Evolutionary conservation across 768 basidiomycete species (phyloP), one percentile per base, ranked within the genome.

Genomic region (Leccinum pellstonianum): DNA sequence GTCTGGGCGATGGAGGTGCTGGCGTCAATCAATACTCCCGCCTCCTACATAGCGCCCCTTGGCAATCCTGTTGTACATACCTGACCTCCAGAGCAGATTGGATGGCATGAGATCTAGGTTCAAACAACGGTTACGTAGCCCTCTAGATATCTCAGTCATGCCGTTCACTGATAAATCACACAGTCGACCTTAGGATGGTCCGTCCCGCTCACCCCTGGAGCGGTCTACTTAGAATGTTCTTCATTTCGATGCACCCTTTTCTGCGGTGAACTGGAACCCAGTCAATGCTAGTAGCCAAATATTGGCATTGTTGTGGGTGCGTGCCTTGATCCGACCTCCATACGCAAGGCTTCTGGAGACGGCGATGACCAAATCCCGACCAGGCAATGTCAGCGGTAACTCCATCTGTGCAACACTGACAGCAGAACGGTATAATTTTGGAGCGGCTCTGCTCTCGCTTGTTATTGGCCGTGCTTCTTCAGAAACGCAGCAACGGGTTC

Each of bases 291-390:
- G 25, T 31, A 3, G 12, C 19, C 9, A 14, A 17, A 8, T 27
- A 31, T 21, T 25, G 21, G 7, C 51, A 21, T 52, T 9, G 14
- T 49, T 11, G 25, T 47, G 11, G 19, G 7, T 15, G 5, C 4
- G 17, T 38, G 29, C 29, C 56, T 35, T n/a, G 38, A 37, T 1
- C 62, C 52, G 56, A 54, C 37, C 56, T 64, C 52, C 62, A 37
- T 19, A 14, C 47, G 11, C 11, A 35, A 50, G 33, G 23, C 3
- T 21, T 3, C 46, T 57, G 23, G 4, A 5, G 17, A 25, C 6
- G 35, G 19, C 2, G 37, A 23, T 43, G 9, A 31, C 52, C 25
- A 31, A 43, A 2, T 48, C 12, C 23, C 17, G 17, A 54, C 14
- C n/a, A 14, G 41, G 15, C 23, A 19, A 21, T n/a, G 17, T 17